Evolutionary conservation across 2,329 filamentous ascomycete species (phyloP), one percentile per base, ranked within the genome.

Genomic region (Didymella glomerata): DNA sequence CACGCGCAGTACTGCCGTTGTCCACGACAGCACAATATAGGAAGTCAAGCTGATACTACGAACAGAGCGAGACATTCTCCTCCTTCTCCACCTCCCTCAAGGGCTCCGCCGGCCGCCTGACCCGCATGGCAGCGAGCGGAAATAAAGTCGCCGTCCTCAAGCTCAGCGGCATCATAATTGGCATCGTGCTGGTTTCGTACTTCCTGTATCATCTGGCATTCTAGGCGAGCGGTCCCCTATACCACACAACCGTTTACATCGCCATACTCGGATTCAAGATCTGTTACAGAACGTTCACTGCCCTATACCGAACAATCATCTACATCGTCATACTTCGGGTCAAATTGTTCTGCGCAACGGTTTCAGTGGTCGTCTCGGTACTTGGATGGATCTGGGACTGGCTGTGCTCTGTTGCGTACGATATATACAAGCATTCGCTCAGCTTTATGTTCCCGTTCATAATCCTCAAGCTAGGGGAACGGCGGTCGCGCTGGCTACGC

Each of bases 111-210:
- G 84, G 85, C 48, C 86, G 95, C 13, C 80, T 99, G 46, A 92
- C 90, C 22, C 88, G 93, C 62, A 98, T 98, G 93, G 95, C 95
- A 45, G 89, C 89, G 50, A 88, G 89, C 53, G 95, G 95, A 49
- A 96, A 97, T 79, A 94, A 92, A 70, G 86, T 97, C 40, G 94
- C 95, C 16, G 89, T 98, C 38, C 78, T 99, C 61, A 97, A 97
- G 78, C 82, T 99, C 48, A 88, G 93, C 0, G 94, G 86, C 24
- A 96, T 97, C 38, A 84, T 96, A 24, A 84, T 94, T 42, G 92
- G 80, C 7, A 78, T 81, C 9, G 88, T 96, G 46, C 69, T 98
- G 52, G 77, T 93, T 56, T 73, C 97, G 38, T 59, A 45, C 27
- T 59, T 59, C 27, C 16, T 59, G 27, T 48, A 48, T 10, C 38